Base-by-base conservation (phyloP, 2,329 filamentous ascomycete species). In the Talaromyces pinophilus region DNA sequence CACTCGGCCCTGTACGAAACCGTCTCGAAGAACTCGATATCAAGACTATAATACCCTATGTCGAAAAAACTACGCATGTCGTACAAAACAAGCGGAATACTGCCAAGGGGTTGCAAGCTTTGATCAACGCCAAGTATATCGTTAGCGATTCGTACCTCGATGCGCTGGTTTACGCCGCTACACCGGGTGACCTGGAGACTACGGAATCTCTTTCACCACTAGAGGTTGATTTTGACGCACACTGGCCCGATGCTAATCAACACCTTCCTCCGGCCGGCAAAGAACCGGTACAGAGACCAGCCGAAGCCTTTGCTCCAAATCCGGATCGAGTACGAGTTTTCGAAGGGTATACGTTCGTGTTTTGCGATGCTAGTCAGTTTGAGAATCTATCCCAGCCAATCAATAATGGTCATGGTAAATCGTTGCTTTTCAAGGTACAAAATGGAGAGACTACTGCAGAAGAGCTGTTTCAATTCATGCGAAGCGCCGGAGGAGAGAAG, bases 21-120 rank as follows among this genome's bases (percentile, higher is more conserved):
- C 85, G 85, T 63, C 86, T 98, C 19, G 92, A 96, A 75, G 86
- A 89, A 54, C 84, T 96, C n/a, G 95, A 97, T 74, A 89, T 98
- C 77, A 98, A 97, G 77, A 89, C 92, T 15, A 82, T 91, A 15
- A 83, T 86, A 52, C 89, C 93, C 3, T 97, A 92, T 76, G 81
- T 91, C 28, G 84, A 82, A 17, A 81, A 85, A 33, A 97, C 94
- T 0, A 97, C 94, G 0, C 93, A 98, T 77, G 90, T 96, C 11
- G 88, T 98, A 40, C 89, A 92, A 7, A 91, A 88, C 76, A 97
- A 96, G 79, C 86, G 95, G 59, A 99, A 98, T 76, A 94, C 92
- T 0, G 86, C 93, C 0, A 93, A 92, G 70, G 92, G 92, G 0
- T 83, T 99, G 2, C 92, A 96, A 74, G 94, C 92, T 1, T 82